Evolutionary conservation across 2,329 filamentous ascomycete species (phyloP), one percentile per base, ranked within the genome.

Genomic region (Hymenoscyphus fructigenus): DNA sequence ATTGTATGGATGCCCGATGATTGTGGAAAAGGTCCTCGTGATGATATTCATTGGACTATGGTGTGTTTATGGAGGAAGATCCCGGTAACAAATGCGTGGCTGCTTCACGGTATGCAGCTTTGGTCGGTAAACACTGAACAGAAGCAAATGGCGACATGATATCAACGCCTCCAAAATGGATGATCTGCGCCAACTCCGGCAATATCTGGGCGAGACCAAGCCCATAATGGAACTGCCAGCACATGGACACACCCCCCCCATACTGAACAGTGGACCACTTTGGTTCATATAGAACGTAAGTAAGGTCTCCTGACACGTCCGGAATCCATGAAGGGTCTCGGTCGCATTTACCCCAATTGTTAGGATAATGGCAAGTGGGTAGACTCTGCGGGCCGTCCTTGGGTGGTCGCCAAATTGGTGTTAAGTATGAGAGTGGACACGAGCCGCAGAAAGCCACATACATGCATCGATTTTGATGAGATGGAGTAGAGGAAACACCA

Each of bases 31-130:
- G 23, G 60, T 26, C 47, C 60, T 53, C 66, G 61, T 63, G 63
- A 67, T 41, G 41, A 57, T 50, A 63, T 63, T 66, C 66, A 71
- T 72, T 72, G 71, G 71, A 38, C 59, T 20, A 60, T 60, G 28
- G 4, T 34, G 57, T 59, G 28, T 60, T 57, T 47, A 60, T 62
- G 44, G 28, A 28, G 20, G 5, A 9, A 12, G 38, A 71, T 67
- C 67, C 66, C 34, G 65, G 69, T 50, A 65, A 36, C 32, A 61
- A 59, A 60, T 69, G 69, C 66, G 62, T 59, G 64, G 47, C 41
- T 61, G 62, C 64, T 68, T 67, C 60, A 56, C 26, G 34, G 14
- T 55, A 66, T 68, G 66, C 68, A 68, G 20, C 56, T 64, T 67
- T 67, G 61, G 65, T 50, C 67, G 59, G 62, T 64, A 65, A 47